phyloP scores from a whole-genome alignment of 352 stramenopile species.

The Phytophthora citrophthora region DNA sequence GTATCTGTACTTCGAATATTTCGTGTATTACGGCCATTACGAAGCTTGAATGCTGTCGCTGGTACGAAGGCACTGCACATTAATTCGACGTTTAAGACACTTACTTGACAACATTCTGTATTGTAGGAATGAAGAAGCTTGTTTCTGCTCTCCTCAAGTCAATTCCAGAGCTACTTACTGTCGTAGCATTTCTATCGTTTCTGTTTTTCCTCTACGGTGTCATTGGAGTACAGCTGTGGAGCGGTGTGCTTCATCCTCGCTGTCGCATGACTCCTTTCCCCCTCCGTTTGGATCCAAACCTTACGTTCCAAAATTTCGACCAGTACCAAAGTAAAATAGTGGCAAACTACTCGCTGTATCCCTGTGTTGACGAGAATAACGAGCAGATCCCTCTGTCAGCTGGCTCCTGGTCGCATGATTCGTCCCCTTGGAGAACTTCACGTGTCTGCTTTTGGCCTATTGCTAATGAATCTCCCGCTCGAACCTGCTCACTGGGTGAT shows the following conservation, averaged over 20 bases:
- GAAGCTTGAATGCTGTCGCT: constrained; percentile 65
- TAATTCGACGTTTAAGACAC: not conserved
- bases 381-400: constrained; percentile 41
- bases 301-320: constrained; percentile 37
- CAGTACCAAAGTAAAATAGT: constrained; percentile 43
- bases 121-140: constrained; percentile 76
- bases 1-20: constrained; percentile 67
- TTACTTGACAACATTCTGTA: not conserved
- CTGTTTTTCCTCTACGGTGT: constrained; percentile 89
- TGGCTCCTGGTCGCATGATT: constrained; percentile 52
- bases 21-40: constrained; percentile 62
- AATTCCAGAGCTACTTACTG: constrained; percentile 79
- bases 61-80: constrained; percentile 32
- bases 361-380: constrained; percentile 41
- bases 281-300: constrained; percentile 47
- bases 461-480: constrained; percentile 63
- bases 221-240: constrained; percentile 85
- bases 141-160: constrained; percentile 78
- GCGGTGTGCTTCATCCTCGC: constrained; percentile 61
- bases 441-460: constrained; percentile 91
- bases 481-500: constrained; percentile 62
- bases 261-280: constrained; percentile 80
- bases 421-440: constrained; percentile 55
- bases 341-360: constrained; percentile 43
- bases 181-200: constrained; percentile 83